These are phyloP conservation scores for Hypoxylon subgilvum DNA, from an alignment of 495 filamentous ascomycete genomes.

Conservation along the genomic window DNA sequence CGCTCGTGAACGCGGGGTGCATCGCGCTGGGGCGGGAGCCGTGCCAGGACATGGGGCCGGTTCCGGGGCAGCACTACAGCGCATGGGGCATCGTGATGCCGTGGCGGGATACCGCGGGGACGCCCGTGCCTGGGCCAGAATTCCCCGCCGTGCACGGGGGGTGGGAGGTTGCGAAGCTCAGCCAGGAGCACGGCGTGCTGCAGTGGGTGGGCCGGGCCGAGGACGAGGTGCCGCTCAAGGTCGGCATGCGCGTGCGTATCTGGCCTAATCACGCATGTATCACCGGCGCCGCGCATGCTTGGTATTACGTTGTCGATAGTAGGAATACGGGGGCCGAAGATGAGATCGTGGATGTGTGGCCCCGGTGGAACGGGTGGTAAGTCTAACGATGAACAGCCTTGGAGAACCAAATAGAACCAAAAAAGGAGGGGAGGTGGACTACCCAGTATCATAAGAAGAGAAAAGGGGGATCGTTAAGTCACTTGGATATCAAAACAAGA, in stretches of 20 bases:
- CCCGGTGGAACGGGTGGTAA: conserved; percentile 66
- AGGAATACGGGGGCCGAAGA: conserved; percentile 55
- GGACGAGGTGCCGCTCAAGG: conserved; percentile 60
- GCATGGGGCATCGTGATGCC: conserved; percentile 77
- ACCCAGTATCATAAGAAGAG: no score
- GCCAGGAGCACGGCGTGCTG: conserved; percentile 72
- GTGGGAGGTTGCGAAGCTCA: conserved; percentile 66
- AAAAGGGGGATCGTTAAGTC: background rate
- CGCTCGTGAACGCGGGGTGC: conserved; percentile 71
- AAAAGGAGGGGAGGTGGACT: background rate
- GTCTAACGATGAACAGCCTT: background rate
- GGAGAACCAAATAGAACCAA: background rate
- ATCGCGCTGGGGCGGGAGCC: conserved; percentile 80
- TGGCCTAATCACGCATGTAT: conserved; percentile 91
- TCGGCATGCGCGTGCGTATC: conserved; percentile 69
- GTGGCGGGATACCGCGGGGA: conserved; percentile 50
- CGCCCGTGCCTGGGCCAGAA: conserved; percentile 40
- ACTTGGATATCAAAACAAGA: conserved; percentile 4
- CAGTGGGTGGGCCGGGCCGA: conserved; percentile 51
- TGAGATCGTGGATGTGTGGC: conserved; percentile 74
- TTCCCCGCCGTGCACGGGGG: conserved; percentile 55
- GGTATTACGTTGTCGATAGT: conserved; percentile 78
- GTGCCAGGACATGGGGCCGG: conserved; percentile 52
- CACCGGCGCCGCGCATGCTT: conserved; percentile 72
- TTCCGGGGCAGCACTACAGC: conserved; percentile 56